phyloP scores from a whole-genome alignment of 208 protist species.

The Leishmania turanica region DNA sequence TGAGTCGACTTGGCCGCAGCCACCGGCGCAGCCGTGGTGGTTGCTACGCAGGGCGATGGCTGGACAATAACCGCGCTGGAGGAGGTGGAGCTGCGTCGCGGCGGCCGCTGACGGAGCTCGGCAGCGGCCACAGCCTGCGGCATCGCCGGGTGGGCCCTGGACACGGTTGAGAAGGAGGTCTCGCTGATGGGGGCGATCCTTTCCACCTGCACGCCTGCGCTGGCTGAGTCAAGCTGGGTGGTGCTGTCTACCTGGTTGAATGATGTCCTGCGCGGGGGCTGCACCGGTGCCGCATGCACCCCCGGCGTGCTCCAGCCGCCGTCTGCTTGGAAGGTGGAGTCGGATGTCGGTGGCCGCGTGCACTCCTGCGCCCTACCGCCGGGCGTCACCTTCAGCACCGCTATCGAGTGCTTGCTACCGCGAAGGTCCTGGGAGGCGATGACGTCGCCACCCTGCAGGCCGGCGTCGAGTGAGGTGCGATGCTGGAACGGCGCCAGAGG shows the following conservation, averaged over 20 bases:
- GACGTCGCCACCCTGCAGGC: background rate
- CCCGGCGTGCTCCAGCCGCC: background rate
- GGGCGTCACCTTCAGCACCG: constrained; percentile 18
- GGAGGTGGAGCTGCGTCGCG: background rate
- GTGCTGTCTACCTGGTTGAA: constrained; percentile 10
- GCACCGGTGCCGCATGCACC: background rate
- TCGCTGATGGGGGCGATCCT: constrained; percentile 5
- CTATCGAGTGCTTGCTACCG: constrained; percentile 23
- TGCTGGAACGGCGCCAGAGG: constrained; percentile 3
- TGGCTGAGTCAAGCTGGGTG: background rate
- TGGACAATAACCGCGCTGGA: background rate
- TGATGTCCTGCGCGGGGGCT: constrained; percentile 7
- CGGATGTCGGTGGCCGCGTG: constrained; percentile 1
- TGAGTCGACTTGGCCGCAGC: background rate
- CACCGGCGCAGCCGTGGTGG: background rate
- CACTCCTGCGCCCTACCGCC: constrained; percentile 11
- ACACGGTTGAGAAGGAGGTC: constrained; percentile 2
- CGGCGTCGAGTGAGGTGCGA: background rate
- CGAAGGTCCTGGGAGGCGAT: background rate
- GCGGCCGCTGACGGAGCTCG: background rate
- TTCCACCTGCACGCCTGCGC: constrained; percentile 9
- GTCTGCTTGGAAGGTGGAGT: background rate
- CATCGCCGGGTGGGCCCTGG: background rate
- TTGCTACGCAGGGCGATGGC: background rate
- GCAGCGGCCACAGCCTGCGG: background rate